Percentiles rank a stretch among this genome's conserved stretches.
These are phyloP conservation scores for Suillus placidus DNA, from an alignment of 768 basidiomycete species.

Conservation along the genomic window DNA sequence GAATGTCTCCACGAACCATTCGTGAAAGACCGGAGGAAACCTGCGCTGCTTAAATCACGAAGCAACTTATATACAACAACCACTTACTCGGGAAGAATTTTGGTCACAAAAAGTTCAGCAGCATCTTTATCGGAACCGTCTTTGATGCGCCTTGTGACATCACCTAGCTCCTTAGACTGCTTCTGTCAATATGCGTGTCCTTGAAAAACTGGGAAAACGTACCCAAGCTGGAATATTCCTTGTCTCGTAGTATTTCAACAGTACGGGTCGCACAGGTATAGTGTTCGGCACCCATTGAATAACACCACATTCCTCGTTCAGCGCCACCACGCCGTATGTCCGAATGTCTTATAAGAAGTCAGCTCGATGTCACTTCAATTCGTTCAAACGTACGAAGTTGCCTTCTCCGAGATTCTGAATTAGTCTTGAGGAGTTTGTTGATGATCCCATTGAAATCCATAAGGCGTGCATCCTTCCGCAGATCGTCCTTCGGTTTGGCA, in stretches of 20 bases:
- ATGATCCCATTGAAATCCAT: constrained; percentile 99
- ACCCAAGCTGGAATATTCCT: constrained; percentile 53
- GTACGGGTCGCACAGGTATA: constrained; percentile 74
- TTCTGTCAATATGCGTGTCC: background rate
- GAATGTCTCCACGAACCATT: constrained; percentile 97
- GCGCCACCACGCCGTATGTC: constrained; percentile 96
- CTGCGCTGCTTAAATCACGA: constrained; percentile 36
- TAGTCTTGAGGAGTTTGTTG: constrained; percentile 92
- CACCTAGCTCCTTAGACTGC: constrained; percentile 50
- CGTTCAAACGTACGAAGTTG: constrained; percentile 71
- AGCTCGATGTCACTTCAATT: background rate
- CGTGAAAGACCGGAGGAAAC: constrained; percentile 86
- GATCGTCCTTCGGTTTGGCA: constrained; percentile 95
- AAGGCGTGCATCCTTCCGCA: constrained; percentile 93
- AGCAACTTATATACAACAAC: background rate
- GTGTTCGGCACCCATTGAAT: constrained; percentile 99
- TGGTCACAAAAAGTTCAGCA: constrained; percentile 50
- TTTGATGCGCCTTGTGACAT: constrained; percentile 53
- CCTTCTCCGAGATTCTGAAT: constrained; percentile 88
- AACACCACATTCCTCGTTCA: constrained; percentile 96
- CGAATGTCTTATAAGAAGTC: constrained; percentile 63
- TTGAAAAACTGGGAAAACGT: constrained; percentile 20
- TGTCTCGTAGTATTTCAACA: constrained; percentile 67
- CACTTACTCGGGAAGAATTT: constrained; percentile 62
- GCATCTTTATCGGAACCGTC: constrained; percentile 51